Base-by-base conservation (phyloP, 805 yeast genomes). In the Zygotorulaspora chibaensis region DNA sequence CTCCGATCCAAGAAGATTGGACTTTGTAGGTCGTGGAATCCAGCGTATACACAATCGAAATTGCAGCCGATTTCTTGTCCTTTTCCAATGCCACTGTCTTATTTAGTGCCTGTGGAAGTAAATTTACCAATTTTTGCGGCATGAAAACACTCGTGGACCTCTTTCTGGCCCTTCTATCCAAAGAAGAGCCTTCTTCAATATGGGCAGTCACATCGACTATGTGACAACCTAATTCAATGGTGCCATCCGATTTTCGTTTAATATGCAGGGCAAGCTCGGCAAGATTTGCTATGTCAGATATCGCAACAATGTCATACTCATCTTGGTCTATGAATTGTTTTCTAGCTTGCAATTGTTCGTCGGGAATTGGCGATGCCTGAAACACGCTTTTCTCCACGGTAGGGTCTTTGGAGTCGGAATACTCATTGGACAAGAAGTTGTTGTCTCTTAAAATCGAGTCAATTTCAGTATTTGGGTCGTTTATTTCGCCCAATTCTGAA, bases 111-210 rank as follows among this genome's bases (percentile, higher is more conserved):
- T 70, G 69, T 8, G 96, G 96, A 54, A 83, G 76, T 55, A 89
- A 72, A 48, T 83, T 78, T 10, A 71, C 75, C 36, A 81, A 77
- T 25, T 76, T 72, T 62, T 90, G 96, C 11, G 95, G 93, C 64
- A 90, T 75, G 59, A 83, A 85, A 3, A 91, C 97, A 7, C 96
- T 81, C 3, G 91, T 80, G 1, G 95, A 88, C 62, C 98, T 78
- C 69, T 87, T 89, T 66, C 87, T 86, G 1, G 96, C 85, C 62
- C 91, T 89, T 51, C 90, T 81, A 60, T 93, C 99, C 50, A 91
- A 70, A 8, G 80, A 68, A 0, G 95, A 80, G 12, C 89, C 91
- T 34, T 80, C 83, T 53, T 77, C 80, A 42, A 91, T 67, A 55
- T 73, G 87, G 37, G 80, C 80, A 3, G 95, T 73, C 3, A 84